Percentiles rank a stretch among this genome's conserved stretches.
Conservation (phyloP, 495 filamentous ascomycete species). For the Penicillium subrubescens region DNA sequence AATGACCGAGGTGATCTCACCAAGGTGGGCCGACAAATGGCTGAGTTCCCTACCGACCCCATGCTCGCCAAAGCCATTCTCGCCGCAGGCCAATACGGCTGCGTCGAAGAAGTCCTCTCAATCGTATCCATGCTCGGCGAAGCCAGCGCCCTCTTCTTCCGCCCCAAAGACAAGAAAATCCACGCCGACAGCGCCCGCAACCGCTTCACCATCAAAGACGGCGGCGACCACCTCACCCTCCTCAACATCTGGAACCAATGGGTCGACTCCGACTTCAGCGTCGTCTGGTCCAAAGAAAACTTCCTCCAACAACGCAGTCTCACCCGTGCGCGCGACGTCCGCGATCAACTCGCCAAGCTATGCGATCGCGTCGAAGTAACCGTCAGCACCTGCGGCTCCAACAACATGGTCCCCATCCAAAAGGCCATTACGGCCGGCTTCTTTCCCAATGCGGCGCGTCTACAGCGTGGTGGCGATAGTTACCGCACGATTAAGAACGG, state of each 20-base stretch:
- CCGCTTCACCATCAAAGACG: constrained; percentile 88
- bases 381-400: constrained; percentile 65
- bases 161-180: constrained; percentile 96
- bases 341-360: constrained; percentile 90
- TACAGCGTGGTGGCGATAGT: constrained; percentile 82
- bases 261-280: constrained; percentile 89
- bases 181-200: constrained; percentile 92
- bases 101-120: constrained; percentile 92
- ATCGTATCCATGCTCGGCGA: constrained; percentile 95
- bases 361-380: constrained; percentile 91
- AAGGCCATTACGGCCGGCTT: constrained; percentile 90
- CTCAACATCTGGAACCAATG: constrained; percentile 98
- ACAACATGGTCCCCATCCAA: constrained; percentile 74
- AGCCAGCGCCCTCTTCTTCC: constrained; percentile 85
- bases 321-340: constrained; percentile 85
- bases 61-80: constrained; percentile 92
- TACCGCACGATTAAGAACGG: constrained; percentile 96
- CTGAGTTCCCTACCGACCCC: constrained; percentile 92
- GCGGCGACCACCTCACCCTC: constrained; percentile 86
- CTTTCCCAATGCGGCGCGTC: constrained; percentile 88
- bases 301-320: constrained; percentile 89
- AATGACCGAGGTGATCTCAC: constrained; percentile 90
- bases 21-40: constrained; percentile 92
- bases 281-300: constrained; percentile 90
- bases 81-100: constrained; percentile 84